phyloP scores from a whole-genome alignment of 2,329 filamentous ascomycete genomes.

The Diaporthe ilicicola region DNA sequence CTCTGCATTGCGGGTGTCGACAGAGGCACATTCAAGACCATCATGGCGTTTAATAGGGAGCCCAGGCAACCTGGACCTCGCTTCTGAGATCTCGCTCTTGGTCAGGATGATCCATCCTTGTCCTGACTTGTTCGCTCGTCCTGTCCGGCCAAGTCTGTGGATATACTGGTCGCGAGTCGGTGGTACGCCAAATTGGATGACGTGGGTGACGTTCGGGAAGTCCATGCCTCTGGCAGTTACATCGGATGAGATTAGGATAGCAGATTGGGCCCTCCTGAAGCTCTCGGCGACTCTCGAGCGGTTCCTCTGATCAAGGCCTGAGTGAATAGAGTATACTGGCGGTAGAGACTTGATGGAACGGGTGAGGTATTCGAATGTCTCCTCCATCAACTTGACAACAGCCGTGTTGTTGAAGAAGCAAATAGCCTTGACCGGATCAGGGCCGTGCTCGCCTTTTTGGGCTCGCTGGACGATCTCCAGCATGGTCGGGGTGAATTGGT shows the following conservation, averaged over 20 bases:
- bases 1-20: constrained; percentile 62
- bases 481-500: constrained; percentile 79
- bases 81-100: constrained; percentile 57
- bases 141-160: constrained; percentile 80
- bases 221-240: constrained; percentile 86
- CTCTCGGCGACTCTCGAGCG: constrained; percentile 75
- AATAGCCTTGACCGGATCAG: constrained; percentile 89
- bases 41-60: constrained; percentile 68
- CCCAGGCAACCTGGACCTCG: constrained; percentile 60
- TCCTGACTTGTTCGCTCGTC: constrained; percentile 76
- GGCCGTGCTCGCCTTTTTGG: constrained; percentile 46
- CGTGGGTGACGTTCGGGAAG: constrained; percentile 82
- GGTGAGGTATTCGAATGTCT: constrained; percentile 60
- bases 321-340: constrained; percentile 73
- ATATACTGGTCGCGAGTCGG: constrained; percentile 76
- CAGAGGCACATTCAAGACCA: constrained; percentile 58
- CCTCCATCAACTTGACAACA: constrained; percentile 70
- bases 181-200: constrained; percentile 76
- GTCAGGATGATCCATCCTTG: constrained; percentile 74
- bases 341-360: constrained; percentile 50
- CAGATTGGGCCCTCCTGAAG: constrained; percentile 73
- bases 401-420: constrained; percentile 87
- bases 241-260: constrained; percentile 79
- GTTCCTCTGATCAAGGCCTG: constrained; percentile 73
- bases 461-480: constrained; percentile 75